A percentile compares a stretch with the other conserved stretches of the same genome.
Conservation (phyloP, 2,329 filamentous ascomycete genomes). For the Aspergillus pseudotamarii region DNA sequence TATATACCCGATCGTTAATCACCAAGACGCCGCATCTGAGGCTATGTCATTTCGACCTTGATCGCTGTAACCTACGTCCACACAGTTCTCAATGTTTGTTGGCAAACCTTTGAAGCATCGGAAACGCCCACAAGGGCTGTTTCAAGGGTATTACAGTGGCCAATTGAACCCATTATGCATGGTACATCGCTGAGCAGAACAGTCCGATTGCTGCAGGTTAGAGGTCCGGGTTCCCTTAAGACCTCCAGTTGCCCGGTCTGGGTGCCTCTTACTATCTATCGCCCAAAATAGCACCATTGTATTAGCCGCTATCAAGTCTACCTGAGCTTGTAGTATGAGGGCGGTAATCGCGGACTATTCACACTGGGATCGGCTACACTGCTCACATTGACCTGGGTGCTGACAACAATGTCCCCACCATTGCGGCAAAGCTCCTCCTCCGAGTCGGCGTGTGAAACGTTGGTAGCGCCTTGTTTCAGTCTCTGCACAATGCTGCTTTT, state of each 20-base stretch:
- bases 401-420: not conserved
- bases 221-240: not conserved
- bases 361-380: not conserved
- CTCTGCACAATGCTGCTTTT: not conserved
- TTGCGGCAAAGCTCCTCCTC: not conserved
- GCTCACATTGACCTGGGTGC: not conserved
- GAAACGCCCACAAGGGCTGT: not conserved
- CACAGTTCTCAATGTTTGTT: too few relatives aligned
- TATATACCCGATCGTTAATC: too few relatives aligned
- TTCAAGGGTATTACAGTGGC: not conserved
- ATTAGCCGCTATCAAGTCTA: not conserved
- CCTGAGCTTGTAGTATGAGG: not conserved
- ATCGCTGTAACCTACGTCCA: too few relatives aligned
- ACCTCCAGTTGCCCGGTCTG: not conserved
- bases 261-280: not conserved
- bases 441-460: not conserved
- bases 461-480: not conserved
- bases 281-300: not conserved
- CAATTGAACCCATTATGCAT: too few relatives aligned
- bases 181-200: not conserved
- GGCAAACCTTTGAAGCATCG: not conserved
- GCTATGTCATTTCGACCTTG: too few relatives aligned
- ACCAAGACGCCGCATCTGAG: too few relatives aligned
- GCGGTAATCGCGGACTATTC: not conserved
- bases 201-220: not conserved